Evolutionary conservation across 768 basidiomycete genomes (phyloP).

Genomic region (Russula ochroleuca): DNA sequence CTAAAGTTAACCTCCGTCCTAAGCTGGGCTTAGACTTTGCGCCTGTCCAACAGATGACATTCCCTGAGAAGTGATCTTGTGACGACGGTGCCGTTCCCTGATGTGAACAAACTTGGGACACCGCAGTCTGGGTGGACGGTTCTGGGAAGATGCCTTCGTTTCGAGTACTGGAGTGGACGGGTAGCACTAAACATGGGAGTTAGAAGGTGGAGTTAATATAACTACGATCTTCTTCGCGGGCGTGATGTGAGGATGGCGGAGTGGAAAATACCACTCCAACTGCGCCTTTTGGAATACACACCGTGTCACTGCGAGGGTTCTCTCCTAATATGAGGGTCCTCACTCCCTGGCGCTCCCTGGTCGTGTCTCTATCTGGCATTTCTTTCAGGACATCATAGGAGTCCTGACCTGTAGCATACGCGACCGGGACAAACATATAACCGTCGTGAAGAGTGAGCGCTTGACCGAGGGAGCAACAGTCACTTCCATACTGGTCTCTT

Average conservation of each 20-base stretch:
- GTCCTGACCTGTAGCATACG: neutral
- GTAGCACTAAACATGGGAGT: neutral
- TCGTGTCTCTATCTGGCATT: neutral
- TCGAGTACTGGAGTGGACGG: neutral
- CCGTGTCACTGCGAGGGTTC: neutral
- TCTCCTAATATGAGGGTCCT: neutral
- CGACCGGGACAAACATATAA: neutral
- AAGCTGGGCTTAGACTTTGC: neutral
- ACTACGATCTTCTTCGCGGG: neutral
- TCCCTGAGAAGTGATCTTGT: neutral
- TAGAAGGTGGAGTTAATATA: neutral
- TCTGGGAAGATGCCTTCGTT: neutral
- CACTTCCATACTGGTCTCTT: conserved; percentile 1
- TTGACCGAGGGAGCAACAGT: neutral
- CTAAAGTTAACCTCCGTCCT: neutral
- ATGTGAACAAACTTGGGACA: neutral
- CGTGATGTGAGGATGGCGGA: neutral
- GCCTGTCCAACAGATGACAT: neutral
- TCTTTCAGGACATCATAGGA: neutral
- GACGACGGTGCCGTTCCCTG: neutral
- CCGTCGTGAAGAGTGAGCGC: conserved; percentile 1
- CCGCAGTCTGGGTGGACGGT: neutral
- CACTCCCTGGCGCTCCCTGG: neutral
- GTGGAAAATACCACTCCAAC: neutral
- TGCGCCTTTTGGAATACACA: neutral